Evolutionary conservation across 2,329 filamentous ascomycete species (phyloP).

Genomic region (Calonectria crousiana): DNA sequence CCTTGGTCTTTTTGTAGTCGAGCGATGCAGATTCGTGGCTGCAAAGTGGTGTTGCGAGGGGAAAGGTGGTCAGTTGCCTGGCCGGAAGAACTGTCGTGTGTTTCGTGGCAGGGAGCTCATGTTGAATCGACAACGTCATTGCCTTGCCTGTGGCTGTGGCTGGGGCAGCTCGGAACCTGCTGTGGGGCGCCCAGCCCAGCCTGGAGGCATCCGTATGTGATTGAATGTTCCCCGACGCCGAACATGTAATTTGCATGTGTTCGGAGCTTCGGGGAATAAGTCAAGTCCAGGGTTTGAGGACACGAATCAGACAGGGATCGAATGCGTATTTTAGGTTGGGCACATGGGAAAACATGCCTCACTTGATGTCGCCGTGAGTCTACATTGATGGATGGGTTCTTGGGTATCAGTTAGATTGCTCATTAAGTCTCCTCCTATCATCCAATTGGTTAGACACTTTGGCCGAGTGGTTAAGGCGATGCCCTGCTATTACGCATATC

Average conservation of each 20-base stretch:
- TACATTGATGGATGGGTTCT: background rate
- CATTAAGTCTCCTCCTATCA: background rate
- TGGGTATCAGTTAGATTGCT: background rate
- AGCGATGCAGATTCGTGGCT: background rate
- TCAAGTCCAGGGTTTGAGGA: background rate
- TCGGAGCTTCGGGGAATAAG: background rate
- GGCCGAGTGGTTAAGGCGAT: constrained; percentile 27
- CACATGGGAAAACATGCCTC: background rate
- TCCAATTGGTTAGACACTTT: constrained; percentile 20
- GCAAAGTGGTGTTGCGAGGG: constrained; percentile 30
- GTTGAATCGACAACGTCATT: constrained; percentile 51
- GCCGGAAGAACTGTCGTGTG: constrained; percentile 38
- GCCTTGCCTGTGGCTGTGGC: constrained; percentile 43
- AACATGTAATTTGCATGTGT: background rate
- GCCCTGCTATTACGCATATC: constrained; percentile 24
- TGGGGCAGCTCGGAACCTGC: constrained; percentile 15
- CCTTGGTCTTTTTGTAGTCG: constrained; percentile 20
- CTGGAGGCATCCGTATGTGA: constrained; percentile 5
- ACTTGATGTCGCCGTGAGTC: background rate
- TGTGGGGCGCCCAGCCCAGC: constrained; percentile 26
- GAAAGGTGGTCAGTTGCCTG: constrained; percentile 49
- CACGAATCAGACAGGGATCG: background rate
- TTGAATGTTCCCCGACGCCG: background rate
- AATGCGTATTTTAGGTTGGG: background rate
- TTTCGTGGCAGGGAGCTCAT: constrained; percentile 23